Percentiles rank a stretch among this genome's conserved stretches.
Conservation (phyloP, 164 flowering plant species). For the Chloranthus sessilifolius region DNA sequence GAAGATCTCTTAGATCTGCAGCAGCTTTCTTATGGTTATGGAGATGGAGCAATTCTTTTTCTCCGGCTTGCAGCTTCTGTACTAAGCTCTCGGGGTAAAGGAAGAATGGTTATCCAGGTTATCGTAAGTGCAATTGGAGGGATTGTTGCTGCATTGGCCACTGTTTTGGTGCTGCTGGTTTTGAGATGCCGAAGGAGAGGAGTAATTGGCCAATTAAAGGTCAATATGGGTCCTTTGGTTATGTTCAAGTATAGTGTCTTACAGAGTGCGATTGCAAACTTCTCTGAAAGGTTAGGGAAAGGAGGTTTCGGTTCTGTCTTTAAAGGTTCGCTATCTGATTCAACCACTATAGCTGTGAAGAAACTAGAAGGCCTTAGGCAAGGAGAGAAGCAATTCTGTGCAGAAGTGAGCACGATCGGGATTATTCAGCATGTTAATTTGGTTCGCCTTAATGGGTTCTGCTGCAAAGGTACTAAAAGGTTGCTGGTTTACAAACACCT, state of each 20-base stretch:
- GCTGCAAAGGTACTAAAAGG: constrained; percentile 34
- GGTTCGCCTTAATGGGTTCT: constrained; percentile 47
- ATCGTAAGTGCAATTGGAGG: constrained; percentile 18
- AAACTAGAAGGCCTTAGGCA: constrained; percentile 40
- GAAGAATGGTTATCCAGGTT: constrained; percentile 6
- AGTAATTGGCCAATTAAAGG: constrained; percentile 2
- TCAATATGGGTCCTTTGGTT: constrained; percentile 27
- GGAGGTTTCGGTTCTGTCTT: no score
- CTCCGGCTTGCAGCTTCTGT: background rate
- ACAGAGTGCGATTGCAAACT: constrained; percentile 34
- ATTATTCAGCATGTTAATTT: constrained; percentile 51
- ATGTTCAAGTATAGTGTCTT: constrained; percentile 31
- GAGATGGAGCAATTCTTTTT: background rate
- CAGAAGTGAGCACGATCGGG: constrained; percentile 65
- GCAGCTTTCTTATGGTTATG: background rate
- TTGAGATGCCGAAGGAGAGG: constrained; percentile 14
- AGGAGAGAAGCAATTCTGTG: constrained; percentile 48
- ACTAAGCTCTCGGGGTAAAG: background rate
- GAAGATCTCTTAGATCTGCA: constrained; percentile 9
- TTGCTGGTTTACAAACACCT: constrained; percentile 49
- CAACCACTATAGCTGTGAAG: constrained; percentile 41
- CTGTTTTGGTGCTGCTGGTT: constrained; percentile 10
- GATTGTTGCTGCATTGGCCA: constrained; percentile 8
- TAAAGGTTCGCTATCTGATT: constrained; percentile 35
- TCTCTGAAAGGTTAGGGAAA: constrained; percentile 42